A percentile compares a stretch with the other conserved stretches of the same genome.
These are phyloP conservation scores for Esteya vermicola DNA, from an alignment of 2,329 filamentous ascomycete species.

Conservation along the genomic window DNA sequence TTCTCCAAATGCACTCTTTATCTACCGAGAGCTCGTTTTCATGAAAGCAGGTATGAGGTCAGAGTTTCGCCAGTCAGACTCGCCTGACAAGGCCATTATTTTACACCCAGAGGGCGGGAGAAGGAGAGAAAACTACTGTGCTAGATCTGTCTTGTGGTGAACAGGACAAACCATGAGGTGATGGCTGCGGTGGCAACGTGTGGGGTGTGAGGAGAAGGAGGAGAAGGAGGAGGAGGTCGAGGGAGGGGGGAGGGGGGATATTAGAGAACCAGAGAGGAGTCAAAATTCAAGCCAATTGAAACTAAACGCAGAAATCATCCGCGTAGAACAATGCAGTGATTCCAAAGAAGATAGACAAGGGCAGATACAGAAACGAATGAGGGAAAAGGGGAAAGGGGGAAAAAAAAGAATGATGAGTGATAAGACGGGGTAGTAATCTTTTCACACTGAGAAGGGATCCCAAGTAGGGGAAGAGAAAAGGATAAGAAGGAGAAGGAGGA, in stretches of 20 bases:
- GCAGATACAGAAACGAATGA: conserved; percentile 2
- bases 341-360: no score
- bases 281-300: neutral
- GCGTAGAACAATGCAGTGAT: neutral
- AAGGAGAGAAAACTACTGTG: neutral
- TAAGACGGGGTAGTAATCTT: no score
- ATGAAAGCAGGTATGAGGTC: no score
- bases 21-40: neutral
- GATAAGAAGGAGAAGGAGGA: neutral
- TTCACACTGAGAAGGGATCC: neutral
- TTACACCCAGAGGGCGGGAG: neutral
- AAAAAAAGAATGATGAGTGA: no score
- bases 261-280: neutral
- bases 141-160: neutral
- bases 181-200: no score
- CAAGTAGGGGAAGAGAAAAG: neutral
- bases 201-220: no score
- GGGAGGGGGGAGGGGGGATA: no score
- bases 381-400: neutral
- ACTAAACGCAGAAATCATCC: neutral
- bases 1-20: no score
- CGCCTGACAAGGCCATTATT: conserved; percentile 7
- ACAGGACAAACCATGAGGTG: no score
- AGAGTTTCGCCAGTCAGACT: conserved; percentile 7
- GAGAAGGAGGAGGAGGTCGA: no score